Evolutionary conservation across 1,284 basidiomycete genomes (phyloP), one percentile per base, ranked within the genome.

Genomic region (Sphaerobolus stellatus): DNA sequence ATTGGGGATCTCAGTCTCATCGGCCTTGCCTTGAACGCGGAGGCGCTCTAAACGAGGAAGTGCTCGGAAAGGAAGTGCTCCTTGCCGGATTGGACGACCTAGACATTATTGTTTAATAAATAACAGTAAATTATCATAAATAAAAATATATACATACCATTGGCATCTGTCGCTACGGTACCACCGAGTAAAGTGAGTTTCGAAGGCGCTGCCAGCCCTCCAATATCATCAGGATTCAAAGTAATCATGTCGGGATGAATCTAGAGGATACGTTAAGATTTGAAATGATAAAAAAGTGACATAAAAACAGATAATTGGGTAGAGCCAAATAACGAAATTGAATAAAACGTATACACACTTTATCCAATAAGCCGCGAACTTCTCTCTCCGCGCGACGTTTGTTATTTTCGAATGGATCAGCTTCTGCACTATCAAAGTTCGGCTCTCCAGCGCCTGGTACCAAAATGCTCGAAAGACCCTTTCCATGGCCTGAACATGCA

Each of bases 241-340:
- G 91, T 82, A 64, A 99, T 99, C 75, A 97, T 85, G 60, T 98
- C 94, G 3, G 94, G 89, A 73, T 90, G 90, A 59, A 98, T 88
- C 90, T 90, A 59, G n/a, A 5, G n/a, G n/a, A n/a, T n/a, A 24
- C 18, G 41, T 43, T 36, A 14, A 43, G 28, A 43, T 43, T 22
- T n/a, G 24, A 13, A 31, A 11, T 5, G 13, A 25, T 46, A 43
- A 40, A 22, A 54, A 27, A 18, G 33, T 44, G 36, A 27, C 40
- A 27, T 9, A 43, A 18, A 24, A 28, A 5, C n/a, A 16, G 33
- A 18, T n/a, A 20, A 18, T 28, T 20, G 20, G 31, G 13, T n/a
- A 18, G 6, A 3, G 14, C 4, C 6, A 14, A 11, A 43, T 14
- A 6, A 43, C 22, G 18, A 4, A n/a, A 4, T 24, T 14, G 18